Percentiles rank a stretch among this genome's conserved stretches.
phyloP scores from a whole-genome alignment of 2,329 filamentous ascomycete species.

The Tolypocladium guangdongense region DNA sequence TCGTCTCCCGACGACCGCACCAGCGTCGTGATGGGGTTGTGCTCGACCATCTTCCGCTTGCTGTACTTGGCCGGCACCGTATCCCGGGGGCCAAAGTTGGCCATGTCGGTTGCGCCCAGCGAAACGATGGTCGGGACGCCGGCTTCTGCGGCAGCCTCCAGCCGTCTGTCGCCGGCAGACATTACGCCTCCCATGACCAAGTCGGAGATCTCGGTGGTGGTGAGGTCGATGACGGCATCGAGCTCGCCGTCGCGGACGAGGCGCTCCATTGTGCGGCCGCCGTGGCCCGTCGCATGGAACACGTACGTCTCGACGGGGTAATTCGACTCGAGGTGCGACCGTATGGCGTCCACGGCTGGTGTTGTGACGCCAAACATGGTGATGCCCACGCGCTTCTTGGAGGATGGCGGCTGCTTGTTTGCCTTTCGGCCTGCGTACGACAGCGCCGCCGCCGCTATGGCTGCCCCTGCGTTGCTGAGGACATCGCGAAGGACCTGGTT shows the following conservation, averaged over 20 bases:
- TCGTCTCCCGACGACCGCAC: constrained; percentile 53
- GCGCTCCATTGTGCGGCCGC: constrained; percentile 58
- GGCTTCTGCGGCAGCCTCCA: constrained; percentile 43
- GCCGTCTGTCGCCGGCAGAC: constrained; percentile 43
- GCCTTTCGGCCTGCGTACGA: constrained; percentile 22
- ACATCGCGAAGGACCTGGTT: constrained; percentile 49
- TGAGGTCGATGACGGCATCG: constrained; percentile 59
- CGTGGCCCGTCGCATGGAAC: constrained; percentile 61
- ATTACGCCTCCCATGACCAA: constrained; percentile 52
- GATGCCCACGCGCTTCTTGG: constrained; percentile 44
- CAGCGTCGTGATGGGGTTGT: constrained; percentile 56
- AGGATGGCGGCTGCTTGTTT: not conserved
- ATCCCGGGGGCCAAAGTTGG: constrained; percentile 48
- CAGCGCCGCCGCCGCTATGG: constrained; percentile 46
- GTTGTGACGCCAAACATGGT: constrained; percentile 72
- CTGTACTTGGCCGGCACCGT: constrained; percentile 45
- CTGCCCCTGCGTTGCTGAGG: constrained; percentile 50
- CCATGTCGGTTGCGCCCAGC: constrained; percentile 47
- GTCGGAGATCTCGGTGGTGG: constrained; percentile 59
- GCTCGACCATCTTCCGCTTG: constrained; percentile 43
- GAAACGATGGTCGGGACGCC: constrained; percentile 44
- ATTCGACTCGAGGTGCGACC: constrained; percentile 34
- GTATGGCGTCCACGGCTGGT: constrained; percentile 46
- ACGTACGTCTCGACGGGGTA: constrained; percentile 47
- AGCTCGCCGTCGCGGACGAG: constrained; percentile 45